phyloP scores from a whole-genome alignment of 176 grass and related monocot genomes.

The Triticum timopheevii region DNA sequence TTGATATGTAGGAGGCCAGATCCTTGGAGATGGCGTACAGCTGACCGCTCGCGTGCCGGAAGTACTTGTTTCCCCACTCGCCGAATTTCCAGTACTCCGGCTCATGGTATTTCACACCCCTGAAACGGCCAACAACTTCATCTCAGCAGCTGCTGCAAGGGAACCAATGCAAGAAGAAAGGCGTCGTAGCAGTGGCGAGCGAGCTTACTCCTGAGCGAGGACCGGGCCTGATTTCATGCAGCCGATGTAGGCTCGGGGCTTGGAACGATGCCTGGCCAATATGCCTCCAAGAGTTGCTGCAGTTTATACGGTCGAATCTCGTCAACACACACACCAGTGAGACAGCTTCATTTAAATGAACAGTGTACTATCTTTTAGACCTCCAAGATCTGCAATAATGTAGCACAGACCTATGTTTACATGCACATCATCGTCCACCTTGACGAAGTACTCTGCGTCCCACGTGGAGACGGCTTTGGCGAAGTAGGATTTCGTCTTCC shows the following conservation, averaged over 20 bases:
- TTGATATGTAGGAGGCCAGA: constrained; percentile 60
- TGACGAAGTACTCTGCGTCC: constrained; percentile 95
- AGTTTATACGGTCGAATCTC: not conserved
- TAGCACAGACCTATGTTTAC: constrained; percentile 78
- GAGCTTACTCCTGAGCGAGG: constrained; percentile 84
- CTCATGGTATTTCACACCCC: constrained; percentile 59
- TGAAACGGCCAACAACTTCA: not conserved
- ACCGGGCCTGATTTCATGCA: constrained; percentile 98
- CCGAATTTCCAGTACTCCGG: constrained; percentile 74
- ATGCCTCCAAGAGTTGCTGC: constrained; percentile 83
- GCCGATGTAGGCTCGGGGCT: constrained; percentile 75
- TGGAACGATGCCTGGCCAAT: constrained; percentile 62
- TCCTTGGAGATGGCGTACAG: constrained; percentile 65
- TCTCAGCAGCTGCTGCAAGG: not conserved
- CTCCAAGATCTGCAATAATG: not conserved
- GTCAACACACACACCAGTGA: not conserved
- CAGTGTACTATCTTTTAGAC: too few species aligned
- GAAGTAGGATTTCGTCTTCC: constrained; percentile 81
- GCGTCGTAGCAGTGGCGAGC: not conserved
- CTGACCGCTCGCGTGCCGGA: constrained; percentile 53
- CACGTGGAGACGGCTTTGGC: constrained; percentile 74
- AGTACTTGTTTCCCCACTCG: constrained; percentile 61
- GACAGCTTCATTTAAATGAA: too few species aligned
- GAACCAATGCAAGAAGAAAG: not conserved
- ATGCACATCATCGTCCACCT: constrained; percentile 97